Conservation (phyloP, 306 rosid genomes). For the Astragalus membranaceus region DNA sequence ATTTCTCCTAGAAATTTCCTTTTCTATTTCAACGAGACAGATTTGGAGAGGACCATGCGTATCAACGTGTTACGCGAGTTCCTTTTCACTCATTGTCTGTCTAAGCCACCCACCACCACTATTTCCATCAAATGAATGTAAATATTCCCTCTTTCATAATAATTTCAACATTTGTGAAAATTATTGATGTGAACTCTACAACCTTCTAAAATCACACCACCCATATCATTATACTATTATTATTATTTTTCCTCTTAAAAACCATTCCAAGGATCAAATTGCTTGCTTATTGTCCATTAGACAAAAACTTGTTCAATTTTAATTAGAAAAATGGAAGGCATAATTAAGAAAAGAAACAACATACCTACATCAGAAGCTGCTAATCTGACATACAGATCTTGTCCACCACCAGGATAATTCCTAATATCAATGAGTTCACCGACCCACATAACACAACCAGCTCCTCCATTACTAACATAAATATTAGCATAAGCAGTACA, state of each 20-base stretch:
- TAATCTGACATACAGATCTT: constrained; percentile 46
- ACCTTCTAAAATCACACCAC: neutral
- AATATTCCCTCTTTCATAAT: neutral
- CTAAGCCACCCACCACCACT: neutral
- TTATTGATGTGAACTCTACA: neutral
- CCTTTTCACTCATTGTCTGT: neutral
- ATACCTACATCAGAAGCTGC: constrained; percentile 73
- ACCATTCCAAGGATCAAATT: neutral
- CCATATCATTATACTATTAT: neutral
- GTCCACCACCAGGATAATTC: constrained; percentile 42
- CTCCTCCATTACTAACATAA: constrained; percentile 32
- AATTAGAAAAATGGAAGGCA: neutral
- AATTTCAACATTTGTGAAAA: neutral
- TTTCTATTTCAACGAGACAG: neutral
- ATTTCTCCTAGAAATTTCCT: neutral
- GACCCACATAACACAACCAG: constrained; percentile 60
- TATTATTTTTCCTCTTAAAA: neutral
- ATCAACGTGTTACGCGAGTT: neutral
- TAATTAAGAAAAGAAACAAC: neutral
- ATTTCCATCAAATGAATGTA: neutral
- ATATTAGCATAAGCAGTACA: constrained; percentile 55
- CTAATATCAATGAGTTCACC: constrained; percentile 45
- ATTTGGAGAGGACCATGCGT: neutral
- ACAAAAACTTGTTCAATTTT: neutral
- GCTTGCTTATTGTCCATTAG: no score